A percentile compares a stretch with the other conserved stretches of the same genome.
Evolutionary conservation across 2,329 filamentous ascomycete species (phyloP).

Genomic region (Apiospora hydei): DNA sequence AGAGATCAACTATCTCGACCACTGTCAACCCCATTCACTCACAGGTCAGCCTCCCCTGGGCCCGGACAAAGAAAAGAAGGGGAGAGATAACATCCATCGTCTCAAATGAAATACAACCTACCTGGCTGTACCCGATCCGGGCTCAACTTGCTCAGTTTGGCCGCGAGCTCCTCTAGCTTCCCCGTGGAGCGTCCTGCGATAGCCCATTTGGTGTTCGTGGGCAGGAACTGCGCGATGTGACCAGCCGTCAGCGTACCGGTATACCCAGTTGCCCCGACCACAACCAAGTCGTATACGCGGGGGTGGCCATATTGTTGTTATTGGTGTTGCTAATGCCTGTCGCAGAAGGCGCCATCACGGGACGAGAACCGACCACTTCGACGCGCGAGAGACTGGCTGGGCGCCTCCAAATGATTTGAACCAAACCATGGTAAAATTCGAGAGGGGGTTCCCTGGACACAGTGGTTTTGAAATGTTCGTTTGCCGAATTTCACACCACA

Average conservation of each 20-base stretch:
- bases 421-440: neutral
- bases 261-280: slow-evolving; percentile 64
- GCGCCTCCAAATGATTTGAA: neutral
- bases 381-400: neutral
- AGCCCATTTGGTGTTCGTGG: slow-evolving; percentile 85
- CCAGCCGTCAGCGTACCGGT: slow-evolving; percentile 81
- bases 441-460: neutral
- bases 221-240: slow-evolving; percentile 73
- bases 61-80: neutral
- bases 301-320: neutral
- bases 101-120: slow-evolving; percentile 19
- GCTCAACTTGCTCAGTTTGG: slow-evolving; percentile 21
- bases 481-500: neutral
- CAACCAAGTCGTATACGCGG: slow-evolving; percentile 24
- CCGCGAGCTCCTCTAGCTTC: slow-evolving; percentile 45
- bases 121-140: slow-evolving; percentile 32
- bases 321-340: neutral
- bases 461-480: neutral
- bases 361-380: neutral
- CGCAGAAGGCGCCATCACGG: neutral
- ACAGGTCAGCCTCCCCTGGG: neutral
- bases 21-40: neutral
- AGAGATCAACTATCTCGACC: neutral
- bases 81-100: neutral
- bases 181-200: slow-evolving; percentile 80